phyloP scores from a whole-genome alignment of 2,329 filamentous ascomycete genomes.

The Exophiala mesophila region DNA sequence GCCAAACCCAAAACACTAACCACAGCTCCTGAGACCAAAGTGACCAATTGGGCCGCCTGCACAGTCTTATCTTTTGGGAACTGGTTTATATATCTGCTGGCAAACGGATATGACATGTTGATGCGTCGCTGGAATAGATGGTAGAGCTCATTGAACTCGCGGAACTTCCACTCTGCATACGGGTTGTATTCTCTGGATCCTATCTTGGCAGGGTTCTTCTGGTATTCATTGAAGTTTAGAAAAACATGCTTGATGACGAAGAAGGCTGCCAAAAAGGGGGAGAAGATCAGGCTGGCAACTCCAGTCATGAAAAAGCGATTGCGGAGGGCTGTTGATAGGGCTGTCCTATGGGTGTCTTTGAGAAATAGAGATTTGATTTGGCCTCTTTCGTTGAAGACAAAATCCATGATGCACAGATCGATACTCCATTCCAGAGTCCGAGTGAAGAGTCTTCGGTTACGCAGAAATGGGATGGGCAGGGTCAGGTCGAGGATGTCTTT shows the following conservation, averaged over 20 bases:
- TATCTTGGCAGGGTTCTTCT: conserved; percentile 83
- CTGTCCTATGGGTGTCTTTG: conserved; percentile 71
- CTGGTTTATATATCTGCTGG: conserved; percentile 86
- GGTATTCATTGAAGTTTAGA: conserved; percentile 94
- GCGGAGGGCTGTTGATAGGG: conserved; percentile 72
- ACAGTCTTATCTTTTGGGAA: conserved; percentile 94
- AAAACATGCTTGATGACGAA: conserved; percentile 88
- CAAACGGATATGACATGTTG: conserved; percentile 93
- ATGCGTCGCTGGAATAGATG: conserved; percentile 86
- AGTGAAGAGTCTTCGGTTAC: conserved; percentile 76
- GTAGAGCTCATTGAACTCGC: conserved; percentile 93
- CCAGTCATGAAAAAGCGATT: conserved; percentile 77
- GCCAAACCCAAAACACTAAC: conserved; percentile 79
- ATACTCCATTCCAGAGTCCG: conserved; percentile 89
- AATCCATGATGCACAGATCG: conserved; percentile 83
- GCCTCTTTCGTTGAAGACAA: conserved; percentile 84
- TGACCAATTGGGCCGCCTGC: conserved; percentile 75
- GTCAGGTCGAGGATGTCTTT: conserved; percentile 89
- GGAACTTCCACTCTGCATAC: conserved; percentile 94
- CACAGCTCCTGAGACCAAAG: conserved; percentile 81
- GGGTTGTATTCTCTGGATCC: conserved; percentile 89
- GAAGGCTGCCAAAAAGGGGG: conserved; percentile 82
- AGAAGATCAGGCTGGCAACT: conserved; percentile 77
- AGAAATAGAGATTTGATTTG: conserved; percentile 84
- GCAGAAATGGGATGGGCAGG: conserved; percentile 76